Evolutionary conservation across 176 grass and related monocot genomes (phyloP).

Genomic region (Saccharum spontaneum): DNA sequence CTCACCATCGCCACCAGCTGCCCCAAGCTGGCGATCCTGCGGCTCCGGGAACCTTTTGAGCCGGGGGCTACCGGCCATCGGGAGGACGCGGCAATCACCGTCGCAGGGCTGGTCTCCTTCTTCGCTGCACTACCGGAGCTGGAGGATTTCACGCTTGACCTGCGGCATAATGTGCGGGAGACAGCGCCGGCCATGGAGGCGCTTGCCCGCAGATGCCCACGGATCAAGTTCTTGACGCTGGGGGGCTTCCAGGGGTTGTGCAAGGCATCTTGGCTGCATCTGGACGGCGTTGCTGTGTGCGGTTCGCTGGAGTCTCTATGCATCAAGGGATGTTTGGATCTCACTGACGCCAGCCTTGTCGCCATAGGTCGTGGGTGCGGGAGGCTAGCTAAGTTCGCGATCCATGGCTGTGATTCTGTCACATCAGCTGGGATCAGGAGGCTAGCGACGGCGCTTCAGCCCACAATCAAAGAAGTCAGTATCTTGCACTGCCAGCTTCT

Average conservation of each 20-base stretch:
- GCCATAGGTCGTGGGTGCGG: slow-evolving; percentile 76
- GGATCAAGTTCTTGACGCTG: slow-evolving; percentile 62
- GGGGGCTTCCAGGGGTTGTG: slow-evolving; percentile 85
- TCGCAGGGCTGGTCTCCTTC: slow-evolving; percentile 52
- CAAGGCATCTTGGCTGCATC: slow-evolving; percentile 65
- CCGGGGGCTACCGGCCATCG: slow-evolving; percentile 27
- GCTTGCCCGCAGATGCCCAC: slow-evolving; percentile 56
- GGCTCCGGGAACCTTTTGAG: slow-evolving; percentile 68
- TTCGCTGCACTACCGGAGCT: slow-evolving; percentile 62
- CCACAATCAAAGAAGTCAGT: slow-evolving; percentile 70
- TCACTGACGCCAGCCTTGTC: slow-evolving; percentile 61
- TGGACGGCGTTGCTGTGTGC: slow-evolving; percentile 83
- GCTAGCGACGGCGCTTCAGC: slow-evolving; percentile 39
- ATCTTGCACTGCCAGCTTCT: slow-evolving; percentile 70
- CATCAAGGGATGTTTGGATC: slow-evolving; percentile 77
- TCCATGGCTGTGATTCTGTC: slow-evolving; percentile 62
- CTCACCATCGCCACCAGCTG: slow-evolving; percentile 56
- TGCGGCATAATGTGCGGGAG: slow-evolving; percentile 69
- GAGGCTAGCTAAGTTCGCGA: slow-evolving; percentile 60
- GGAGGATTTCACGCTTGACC: slow-evolving; percentile 76
- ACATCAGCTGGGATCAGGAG: slow-evolving; percentile 60
- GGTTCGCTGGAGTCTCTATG: slow-evolving; percentile 70
- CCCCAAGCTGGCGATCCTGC: slow-evolving; percentile 56
- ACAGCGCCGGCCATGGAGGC: slow-evolving; percentile 60
- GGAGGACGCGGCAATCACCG: slow-evolving; percentile 63